Evolutionary conservation across 768 basidiomycete species (phyloP), one percentile per base, ranked within the genome.

Genomic region (Kwoniella dejecticola): DNA sequence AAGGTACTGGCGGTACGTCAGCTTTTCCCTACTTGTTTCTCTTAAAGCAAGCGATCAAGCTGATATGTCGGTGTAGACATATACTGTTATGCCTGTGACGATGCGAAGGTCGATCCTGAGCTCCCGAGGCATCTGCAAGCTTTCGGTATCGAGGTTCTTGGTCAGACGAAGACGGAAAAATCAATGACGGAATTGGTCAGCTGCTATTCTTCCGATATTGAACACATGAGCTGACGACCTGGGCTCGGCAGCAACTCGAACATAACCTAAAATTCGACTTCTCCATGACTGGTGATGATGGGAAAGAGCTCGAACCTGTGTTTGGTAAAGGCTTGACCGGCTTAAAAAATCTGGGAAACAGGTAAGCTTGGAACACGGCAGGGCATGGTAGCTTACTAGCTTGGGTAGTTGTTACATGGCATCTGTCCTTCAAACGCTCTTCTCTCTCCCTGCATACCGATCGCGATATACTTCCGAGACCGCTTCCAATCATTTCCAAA

Each of bases 201-300:
- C 50, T 53, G 26, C 4, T 19, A 48, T 2, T 12, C 2, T 13
- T 29, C 10, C 19, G 17, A 5, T 24, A 4, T 23, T 10, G 47
- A 38, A 75, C 3, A 53, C 30, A 33, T 17, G 36, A 45, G n/a
- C 56, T 71, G 36, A 56, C 47, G 30, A 4, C 8, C 31, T n/a
- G n/a, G n/a, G n/a, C 15, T 26, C 30, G 52, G 4, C 49, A 88
- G 91, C 91, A 98, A 89, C 89, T 98, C 69, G 94, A 98, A 75
- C 92, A 97, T 66, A 99, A 99, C 73, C 81, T 98, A 31, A 86
- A 85, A 46, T 98, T 91, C 76, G 94, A 98, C 75, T 97, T 98
- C 78, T 91, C 89, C 0, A 84, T 99, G 60, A 90, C 88, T 0
- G 85, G 84, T 19, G 90, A 93, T 60, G 87, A 90, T 53, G 95